Base-by-base conservation (phyloP, 148 eudicot species). In the Vaccinium darrowii region DNA sequence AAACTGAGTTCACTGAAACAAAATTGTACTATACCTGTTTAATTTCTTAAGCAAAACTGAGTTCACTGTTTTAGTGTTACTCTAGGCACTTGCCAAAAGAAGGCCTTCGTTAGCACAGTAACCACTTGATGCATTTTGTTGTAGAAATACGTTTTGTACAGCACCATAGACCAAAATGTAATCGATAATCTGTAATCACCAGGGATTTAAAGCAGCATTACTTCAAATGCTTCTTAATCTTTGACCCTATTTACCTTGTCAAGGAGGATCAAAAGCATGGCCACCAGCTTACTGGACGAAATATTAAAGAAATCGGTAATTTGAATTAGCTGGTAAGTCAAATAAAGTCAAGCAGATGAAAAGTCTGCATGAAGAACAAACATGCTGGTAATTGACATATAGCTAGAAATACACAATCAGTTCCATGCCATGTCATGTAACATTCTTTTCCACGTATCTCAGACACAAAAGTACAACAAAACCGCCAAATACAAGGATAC, bases 401-500 rank as follows among this genome's bases (percentile, higher is more conserved):
- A 19, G 56, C 30, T 76, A 21, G 52, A 18, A 21, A 21, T 50
- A 51, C 13, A 49, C 6, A 8, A 76, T 19, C 7, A 43, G 69
- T 82, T 27, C 9, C 50, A 50, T 82, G 62, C 39, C 18, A 67
- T 49, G 8, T 39, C 76, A 11, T 21, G 12, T 43, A 47, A 51
- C 78, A 52, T 52, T 71, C 50, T 30, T 82, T 71, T 33, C 23
- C 63, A 51, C 83, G 33, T 13, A 50, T 81, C 33, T 75, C 19
- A 25, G 57, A 21, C 9, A 23, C 36, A 76, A 30, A 63, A 51
- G 72, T 65, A 53, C 7, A 7, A 73, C 3, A 52, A 53, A 49
- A 23, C 63, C 33, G 65, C 30, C 50, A 50, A 52, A 51, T 27
- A 82, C 62, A 51, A 25, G 36, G 33, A 57, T 56, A 36, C 58